phyloP scores from a whole-genome alignment of 2,329 filamentous ascomycete genomes.

The Cladosporium oxysporum region DNA sequence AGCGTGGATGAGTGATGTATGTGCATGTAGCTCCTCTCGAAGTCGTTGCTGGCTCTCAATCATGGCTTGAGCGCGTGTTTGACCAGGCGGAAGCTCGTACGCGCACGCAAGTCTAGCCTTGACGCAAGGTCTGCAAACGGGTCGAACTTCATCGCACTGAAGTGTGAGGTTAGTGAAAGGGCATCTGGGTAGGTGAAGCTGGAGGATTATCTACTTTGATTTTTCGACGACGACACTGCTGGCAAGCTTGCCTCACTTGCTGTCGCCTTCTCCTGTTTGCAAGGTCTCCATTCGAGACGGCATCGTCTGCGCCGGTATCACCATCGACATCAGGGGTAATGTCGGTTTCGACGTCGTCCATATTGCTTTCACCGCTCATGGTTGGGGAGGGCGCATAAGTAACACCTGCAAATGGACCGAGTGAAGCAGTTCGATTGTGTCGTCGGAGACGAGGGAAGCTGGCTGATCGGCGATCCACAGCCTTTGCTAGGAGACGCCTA shows the following conservation, averaged over 20 bases:
- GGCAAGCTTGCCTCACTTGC: slow-evolving; percentile 19
- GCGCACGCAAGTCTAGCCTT: slow-evolving; percentile 19
- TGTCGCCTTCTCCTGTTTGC: slow-evolving; percentile 16
- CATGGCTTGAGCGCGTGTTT: slow-evolving; percentile 18
- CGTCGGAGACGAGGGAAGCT: not conserved
- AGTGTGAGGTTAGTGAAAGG: not conserved
- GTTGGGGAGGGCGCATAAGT: not conserved
- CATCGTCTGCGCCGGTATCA: slow-evolving; percentile 8
- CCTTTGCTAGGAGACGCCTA: not conserved
- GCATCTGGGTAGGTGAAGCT: not conserved
- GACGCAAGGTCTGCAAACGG: slow-evolving; percentile 12
- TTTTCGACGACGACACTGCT: slow-evolving; percentile 20
- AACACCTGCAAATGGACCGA: not conserved
- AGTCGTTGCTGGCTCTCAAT: slow-evolving; percentile 18
- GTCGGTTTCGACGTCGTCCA: slow-evolving; percentile 5
- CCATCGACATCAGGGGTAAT: slow-evolving; percentile 6
- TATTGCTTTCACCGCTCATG: not conserved
- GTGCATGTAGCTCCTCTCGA: slow-evolving; percentile 13
- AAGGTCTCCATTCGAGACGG: slow-evolving; percentile 14
- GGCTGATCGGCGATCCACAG: slow-evolving; percentile 11
- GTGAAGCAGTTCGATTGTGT: not conserved
- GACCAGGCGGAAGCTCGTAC: slow-evolving; percentile 19
- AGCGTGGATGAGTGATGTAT: slow-evolving; percentile 14
- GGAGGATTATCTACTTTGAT: slow-evolving; percentile 12
- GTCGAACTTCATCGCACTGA: slow-evolving; percentile 19